A percentile compares a stretch with the other conserved stretches of the same genome.
These are phyloP conservation scores for Zymoseptoria brevis DNA, from an alignment of 2,329 filamentous ascomycete genomes.

Conservation along the genomic window DNA sequence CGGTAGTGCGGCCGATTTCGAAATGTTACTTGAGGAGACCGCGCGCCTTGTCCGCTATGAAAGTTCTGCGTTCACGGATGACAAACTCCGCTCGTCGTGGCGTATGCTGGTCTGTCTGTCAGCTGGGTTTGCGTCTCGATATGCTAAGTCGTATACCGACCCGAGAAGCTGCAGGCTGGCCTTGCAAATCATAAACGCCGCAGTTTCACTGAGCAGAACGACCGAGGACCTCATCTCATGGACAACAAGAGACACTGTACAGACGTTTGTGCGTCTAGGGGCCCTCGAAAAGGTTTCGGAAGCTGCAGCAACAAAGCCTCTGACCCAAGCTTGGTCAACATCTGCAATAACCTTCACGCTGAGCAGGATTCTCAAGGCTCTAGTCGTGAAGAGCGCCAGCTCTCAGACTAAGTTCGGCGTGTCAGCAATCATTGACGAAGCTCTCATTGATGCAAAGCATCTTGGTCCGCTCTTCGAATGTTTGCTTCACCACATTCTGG, in stretches of 20 bases:
- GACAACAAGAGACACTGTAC: slow-evolving; percentile 51
- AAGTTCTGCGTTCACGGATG: not conserved
- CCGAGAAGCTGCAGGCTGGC: not conserved
- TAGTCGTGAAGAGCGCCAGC: slow-evolving; percentile 13
- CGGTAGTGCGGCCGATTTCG: slow-evolving; percentile 22
- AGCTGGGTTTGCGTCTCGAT: slow-evolving; percentile 24
- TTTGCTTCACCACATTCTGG: slow-evolving; percentile 28
- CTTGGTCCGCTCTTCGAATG: slow-evolving; percentile 37
- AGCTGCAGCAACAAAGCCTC: slow-evolving; percentile 43
- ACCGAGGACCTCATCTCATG: slow-evolving; percentile 19
- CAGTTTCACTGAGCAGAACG: slow-evolving; percentile 11
- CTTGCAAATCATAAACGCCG: slow-evolving; percentile 15
- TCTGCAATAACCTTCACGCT: slow-evolving; percentile 15
- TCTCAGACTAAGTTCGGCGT: slow-evolving; percentile 11
- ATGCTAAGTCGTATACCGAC: slow-evolving; percentile 17
- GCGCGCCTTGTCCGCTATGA: slow-evolving; percentile 7
- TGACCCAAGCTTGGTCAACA: slow-evolving; percentile 15
- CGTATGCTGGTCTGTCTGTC: slow-evolving; percentile 8
- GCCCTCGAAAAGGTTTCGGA: slow-evolving; percentile 48
- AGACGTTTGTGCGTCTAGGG: slow-evolving; percentile 52
- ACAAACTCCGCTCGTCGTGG: not conserved
- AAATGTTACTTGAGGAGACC: slow-evolving; percentile 18
- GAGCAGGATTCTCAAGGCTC: slow-evolving; percentile 16
- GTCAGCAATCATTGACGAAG: slow-evolving; percentile 28
- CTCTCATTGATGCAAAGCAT: slow-evolving; percentile 20